These are phyloP conservation scores for Seiridium cupressi DNA, from an alignment of 2,329 filamentous ascomycete species.

Conservation along the genomic window DNA sequence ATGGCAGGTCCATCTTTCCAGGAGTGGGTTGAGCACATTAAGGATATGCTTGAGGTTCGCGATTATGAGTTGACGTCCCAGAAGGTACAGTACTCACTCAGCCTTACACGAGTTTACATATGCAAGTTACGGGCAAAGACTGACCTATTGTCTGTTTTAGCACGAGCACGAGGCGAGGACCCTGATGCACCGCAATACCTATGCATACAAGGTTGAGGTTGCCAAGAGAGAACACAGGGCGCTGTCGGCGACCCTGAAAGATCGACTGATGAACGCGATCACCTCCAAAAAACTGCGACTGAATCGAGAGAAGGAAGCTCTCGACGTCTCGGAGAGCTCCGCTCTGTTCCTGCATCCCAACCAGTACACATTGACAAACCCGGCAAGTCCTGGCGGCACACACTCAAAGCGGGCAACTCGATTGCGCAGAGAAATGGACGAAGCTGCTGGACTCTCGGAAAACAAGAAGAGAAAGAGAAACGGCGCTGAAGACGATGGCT, in stretches of 20 bases:
- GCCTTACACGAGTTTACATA: background rate
- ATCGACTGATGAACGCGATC: slow-evolving; percentile 66
- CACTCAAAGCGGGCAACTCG: slow-evolving; percentile 63
- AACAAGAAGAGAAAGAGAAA: slow-evolving; percentile 64
- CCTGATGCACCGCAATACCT: slow-evolving; percentile 57
- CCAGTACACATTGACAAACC: slow-evolving; percentile 66
- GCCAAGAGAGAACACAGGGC: slow-evolving; percentile 61
- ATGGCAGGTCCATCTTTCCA: slow-evolving; percentile 83
- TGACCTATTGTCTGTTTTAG: slow-evolving; percentile 32
- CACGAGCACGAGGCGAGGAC: slow-evolving; percentile 63
- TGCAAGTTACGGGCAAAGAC: background rate
- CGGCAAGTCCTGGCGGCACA: slow-evolving; percentile 60
- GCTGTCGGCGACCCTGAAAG: slow-evolving; percentile 59
- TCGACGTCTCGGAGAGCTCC: slow-evolving; percentile 66
- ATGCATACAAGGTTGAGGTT: slow-evolving; percentile 61
- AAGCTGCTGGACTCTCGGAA: slow-evolving; percentile 52
- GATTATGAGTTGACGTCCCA: slow-evolving; percentile 81
- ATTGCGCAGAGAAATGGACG: slow-evolving; percentile 59
- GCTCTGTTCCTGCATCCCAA: slow-evolving; percentile 66
- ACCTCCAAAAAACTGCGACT: slow-evolving; percentile 63
- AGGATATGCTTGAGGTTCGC: slow-evolving; percentile 82
- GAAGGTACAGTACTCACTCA: slow-evolving; percentile 55
- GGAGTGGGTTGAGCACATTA: slow-evolving; percentile 81
- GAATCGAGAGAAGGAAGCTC: slow-evolving; percentile 64
- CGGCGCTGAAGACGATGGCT: slow-evolving; percentile 58